A percentile compares a stretch with the other conserved stretches of the same genome.
These are phyloP conservation scores for Sechiopsis laciniata DNA, from an alignment of 306 rosid species.

Conservation along the genomic window DNA sequence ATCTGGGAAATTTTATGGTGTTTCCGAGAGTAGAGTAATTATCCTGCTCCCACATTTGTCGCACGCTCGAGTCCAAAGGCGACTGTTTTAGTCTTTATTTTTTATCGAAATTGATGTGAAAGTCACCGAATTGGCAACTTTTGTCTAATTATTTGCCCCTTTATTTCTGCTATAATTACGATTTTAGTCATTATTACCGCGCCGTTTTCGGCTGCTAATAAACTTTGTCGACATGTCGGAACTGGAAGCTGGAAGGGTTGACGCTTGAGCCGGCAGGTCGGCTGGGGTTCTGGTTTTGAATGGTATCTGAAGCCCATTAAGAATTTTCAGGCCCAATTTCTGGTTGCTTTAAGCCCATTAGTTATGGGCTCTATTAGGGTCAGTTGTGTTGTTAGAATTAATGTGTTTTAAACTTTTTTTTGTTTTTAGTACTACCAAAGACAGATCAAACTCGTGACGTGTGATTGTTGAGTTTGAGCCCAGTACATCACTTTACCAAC, in stretches of 20 bases:
- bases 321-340: not conserved
- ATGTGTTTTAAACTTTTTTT: too few relatives aligned
- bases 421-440: too few relatives aligned
- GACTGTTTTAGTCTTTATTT: constrained; percentile 12
- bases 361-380: not conserved
- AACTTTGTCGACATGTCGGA: constrained; percentile 12
- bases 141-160: constrained; percentile 9
- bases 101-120: constrained; percentile 9
- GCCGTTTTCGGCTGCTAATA: not conserved
- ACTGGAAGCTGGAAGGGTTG: not conserved
- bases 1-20: constrained; percentile 28
- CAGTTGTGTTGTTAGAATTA: too few relatives aligned
- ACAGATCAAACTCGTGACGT: too few relatives aligned
- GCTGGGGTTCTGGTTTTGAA: not conserved
- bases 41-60: constrained; percentile 24
- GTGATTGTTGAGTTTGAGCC: too few relatives aligned
- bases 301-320: not conserved
- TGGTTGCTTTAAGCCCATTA: not conserved
- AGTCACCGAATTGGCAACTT: constrained; percentile 41
- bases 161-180: constrained; percentile 17
- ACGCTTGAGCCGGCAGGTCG: not conserved
- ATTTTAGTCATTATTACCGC: not conserved
- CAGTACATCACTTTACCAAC: too few relatives aligned
- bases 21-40: constrained; percentile 26
- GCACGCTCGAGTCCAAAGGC: constrained; percentile 23